phyloP scores from a whole-genome alignment of 352 stramenopile genomes.

The Pseudoperonospora humuli region DNA sequence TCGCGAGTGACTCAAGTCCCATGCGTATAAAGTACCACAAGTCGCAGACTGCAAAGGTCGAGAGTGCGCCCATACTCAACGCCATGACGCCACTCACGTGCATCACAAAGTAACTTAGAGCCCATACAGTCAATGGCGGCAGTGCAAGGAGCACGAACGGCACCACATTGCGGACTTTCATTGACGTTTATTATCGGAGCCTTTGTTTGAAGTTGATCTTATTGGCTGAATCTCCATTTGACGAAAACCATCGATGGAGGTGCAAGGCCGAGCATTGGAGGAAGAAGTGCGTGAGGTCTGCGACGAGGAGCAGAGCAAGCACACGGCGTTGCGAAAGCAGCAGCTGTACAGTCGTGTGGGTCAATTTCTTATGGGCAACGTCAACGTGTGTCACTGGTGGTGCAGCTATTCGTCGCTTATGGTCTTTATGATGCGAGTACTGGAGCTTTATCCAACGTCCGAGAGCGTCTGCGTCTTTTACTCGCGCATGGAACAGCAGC shows the following conservation, averaged over 20 bases:
- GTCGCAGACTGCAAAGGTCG: constrained; percentile 63
- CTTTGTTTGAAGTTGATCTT: constrained; percentile 1
- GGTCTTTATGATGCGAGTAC: constrained; percentile 82
- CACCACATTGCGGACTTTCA: too few relatives aligned
- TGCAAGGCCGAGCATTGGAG: constrained; percentile 30
- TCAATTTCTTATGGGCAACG: constrained; percentile 63
- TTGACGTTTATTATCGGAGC: too few relatives aligned
- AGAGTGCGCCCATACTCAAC: constrained; percentile 31
- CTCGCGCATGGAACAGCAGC: constrained; percentile 58
- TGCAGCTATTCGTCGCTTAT: constrained; percentile 72
- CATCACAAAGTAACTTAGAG: constrained; percentile 20
- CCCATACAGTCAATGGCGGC: constrained; percentile 30
- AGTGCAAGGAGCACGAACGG: constrained; percentile 40
- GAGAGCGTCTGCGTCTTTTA: constrained; percentile 73
- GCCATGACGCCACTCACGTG: constrained; percentile 18
- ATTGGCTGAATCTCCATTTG: constrained; percentile 16
- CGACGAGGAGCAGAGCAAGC: constrained; percentile 28
- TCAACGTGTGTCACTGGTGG: constrained; percentile 71
- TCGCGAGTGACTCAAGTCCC: constrained; percentile 22
- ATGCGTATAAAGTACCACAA: constrained; percentile 76
- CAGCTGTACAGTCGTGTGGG: constrained; percentile 67
- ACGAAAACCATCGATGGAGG: constrained; percentile 18
- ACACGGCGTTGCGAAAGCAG: constrained; percentile 48
- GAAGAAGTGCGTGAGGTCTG: constrained; percentile 28
- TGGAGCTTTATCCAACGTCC: constrained; percentile 64